These are phyloP conservation scores for Beauveria asiatica DNA, from an alignment of 2,329 filamentous ascomycete species.

Conservation along the genomic window DNA sequence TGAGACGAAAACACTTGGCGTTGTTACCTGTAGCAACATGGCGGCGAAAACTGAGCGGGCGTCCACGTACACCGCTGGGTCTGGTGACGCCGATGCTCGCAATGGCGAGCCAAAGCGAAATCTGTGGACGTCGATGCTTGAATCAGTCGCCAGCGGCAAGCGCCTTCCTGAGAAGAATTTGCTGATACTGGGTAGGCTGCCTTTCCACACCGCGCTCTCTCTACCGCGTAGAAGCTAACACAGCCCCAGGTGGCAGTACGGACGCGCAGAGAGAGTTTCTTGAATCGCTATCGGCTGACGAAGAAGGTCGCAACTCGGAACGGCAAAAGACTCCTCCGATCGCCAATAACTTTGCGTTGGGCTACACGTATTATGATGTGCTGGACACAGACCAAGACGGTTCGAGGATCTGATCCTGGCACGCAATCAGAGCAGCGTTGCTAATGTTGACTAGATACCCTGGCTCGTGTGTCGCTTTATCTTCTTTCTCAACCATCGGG, in stretches of 20 bases:
- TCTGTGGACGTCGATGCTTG: slow-evolving; percentile 90
- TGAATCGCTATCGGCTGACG: slow-evolving; percentile 50
- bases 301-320: slow-evolving; percentile 44
- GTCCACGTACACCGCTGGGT: slow-evolving; percentile 51
- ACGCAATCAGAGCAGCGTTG: background rate
- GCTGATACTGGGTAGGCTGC: slow-evolving; percentile 63
- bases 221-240: background rate
- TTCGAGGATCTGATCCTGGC: slow-evolving; percentile 27
- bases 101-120: slow-evolving; percentile 72
- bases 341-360: slow-evolving; percentile 85
- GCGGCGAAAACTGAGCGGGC: slow-evolving; percentile 45
- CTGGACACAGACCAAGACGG: slow-evolving; percentile 90
- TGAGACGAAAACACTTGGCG: slow-evolving; percentile 2
- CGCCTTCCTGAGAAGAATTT: slow-evolving; percentile 86
- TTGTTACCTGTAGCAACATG: slow-evolving; percentile 27
- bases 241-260: slow-evolving; percentile 62
- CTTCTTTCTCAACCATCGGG: slow-evolving; percentile 78
- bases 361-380: slow-evolving; percentile 93
- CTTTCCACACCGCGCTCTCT: background rate
- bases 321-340: slow-evolving; percentile 63
- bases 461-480: slow-evolving; percentile 83
- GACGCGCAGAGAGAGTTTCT: slow-evolving; percentile 81
- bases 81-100: slow-evolving; percentile 45
- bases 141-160: slow-evolving; percentile 83
- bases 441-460: slow-evolving; percentile 55